phyloP scores from a whole-genome alignment of 495 filamentous ascomycete genomes.

The Penicillium cataractarum region DNA sequence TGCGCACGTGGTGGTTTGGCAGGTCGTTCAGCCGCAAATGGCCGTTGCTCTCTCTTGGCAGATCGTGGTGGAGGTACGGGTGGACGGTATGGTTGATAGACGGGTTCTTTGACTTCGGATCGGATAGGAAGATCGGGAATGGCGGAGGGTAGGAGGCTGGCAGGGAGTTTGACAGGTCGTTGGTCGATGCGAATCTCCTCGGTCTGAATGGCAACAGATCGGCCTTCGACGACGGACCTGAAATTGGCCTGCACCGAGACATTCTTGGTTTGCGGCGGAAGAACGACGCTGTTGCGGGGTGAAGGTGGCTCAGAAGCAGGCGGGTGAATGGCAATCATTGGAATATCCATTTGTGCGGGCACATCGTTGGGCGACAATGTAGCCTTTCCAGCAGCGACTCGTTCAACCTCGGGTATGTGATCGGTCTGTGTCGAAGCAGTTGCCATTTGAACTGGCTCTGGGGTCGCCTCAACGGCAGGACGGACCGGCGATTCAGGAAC shows the following conservation, averaged over 20 bases:
- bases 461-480: conserved; percentile 9
- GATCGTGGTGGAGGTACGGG: conserved; percentile 42
- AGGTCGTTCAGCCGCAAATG: conserved; percentile 13
- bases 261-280: conserved; percentile 68
- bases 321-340: conserved; percentile 68
- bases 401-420: conserved; percentile 12
- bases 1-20: conserved; percentile 27
- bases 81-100: conserved; percentile 37
- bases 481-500: conserved; percentile 37
- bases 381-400: conserved; percentile 15
- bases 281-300: conserved; percentile 58
- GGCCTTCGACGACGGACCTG: conserved; percentile 36
- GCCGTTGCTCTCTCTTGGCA: conserved; percentile 29
- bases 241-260: conserved; percentile 57
- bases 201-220: conserved; percentile 74
- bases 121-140: conserved; percentile 44
- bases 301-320: conserved; percentile 67
- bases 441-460: conserved; percentile 39
- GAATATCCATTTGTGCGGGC: conserved; percentile 47
- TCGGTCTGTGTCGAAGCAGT: conserved; percentile 77
- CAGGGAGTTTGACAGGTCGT: conserved; percentile 71
- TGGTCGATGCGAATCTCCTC: conserved; percentile 82
- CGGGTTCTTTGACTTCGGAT: conserved; percentile 25
- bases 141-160: conserved; percentile 75
- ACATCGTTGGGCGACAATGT: conserved; percentile 26